Evolutionary conservation across 805 yeast species (phyloP).

Genomic region (Grigorovia yakushimaensis): DNA sequence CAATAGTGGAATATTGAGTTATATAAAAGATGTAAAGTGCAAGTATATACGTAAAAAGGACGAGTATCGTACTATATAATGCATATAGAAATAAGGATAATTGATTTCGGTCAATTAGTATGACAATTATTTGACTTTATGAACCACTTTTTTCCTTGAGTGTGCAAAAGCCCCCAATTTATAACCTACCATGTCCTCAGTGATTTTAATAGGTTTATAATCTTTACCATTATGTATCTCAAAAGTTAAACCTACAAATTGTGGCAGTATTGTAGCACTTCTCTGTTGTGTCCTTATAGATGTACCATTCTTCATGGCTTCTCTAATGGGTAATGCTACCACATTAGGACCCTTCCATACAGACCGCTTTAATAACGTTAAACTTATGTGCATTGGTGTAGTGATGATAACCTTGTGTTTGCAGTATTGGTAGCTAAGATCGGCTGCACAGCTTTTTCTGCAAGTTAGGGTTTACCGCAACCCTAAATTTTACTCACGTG

Average conservation of each 20-base stretch:
- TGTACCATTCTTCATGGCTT: conserved; percentile 68
- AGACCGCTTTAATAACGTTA: conserved; percentile 35
- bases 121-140: not conserved
- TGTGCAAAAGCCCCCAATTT: conserved; percentile 94
- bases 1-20: too few species aligned
- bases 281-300: conserved; percentile 96
- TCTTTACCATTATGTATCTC: conserved; percentile 96
- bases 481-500: too few species aligned
- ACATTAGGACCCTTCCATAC: conserved; percentile 80
- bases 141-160: conserved; percentile 59
- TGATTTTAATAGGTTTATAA: conserved; percentile 75
- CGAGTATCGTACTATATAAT: too few species aligned
- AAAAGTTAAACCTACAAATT: conserved; percentile 87
- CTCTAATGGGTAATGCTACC: conserved; percentile 87
- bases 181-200: conserved; percentile 94
- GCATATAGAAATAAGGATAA: too few species aligned
- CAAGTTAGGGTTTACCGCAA: too few species aligned
- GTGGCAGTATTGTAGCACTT: conserved; percentile 88
- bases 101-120: not conserved
- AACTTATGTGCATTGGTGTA: not conserved
- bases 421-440: too few species aligned
- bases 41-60: too few species aligned
- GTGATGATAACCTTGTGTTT: not conserved
- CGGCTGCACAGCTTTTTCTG: too few species aligned
- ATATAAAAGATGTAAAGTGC: too few species aligned